Base-by-base conservation (phyloP, 164 flowering plant genomes). In the Annona squamosa region DNA sequence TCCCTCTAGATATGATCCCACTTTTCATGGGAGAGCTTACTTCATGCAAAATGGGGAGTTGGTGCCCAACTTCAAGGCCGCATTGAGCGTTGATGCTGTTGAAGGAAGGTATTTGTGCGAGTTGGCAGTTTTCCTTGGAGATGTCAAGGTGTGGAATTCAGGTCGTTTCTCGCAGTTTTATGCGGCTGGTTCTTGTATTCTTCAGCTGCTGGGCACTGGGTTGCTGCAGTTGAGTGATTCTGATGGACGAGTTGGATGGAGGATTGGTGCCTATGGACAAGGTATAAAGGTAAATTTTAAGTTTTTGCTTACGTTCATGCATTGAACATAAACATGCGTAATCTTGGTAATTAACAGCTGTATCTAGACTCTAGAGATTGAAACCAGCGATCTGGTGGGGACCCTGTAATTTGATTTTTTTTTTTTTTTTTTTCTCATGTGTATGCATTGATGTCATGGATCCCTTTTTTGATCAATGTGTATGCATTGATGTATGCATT, bases 111-210 rank as follows among this genome's bases (percentile, higher is more conserved):
- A 86, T 65, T 77, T 87, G 0, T 93, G 98, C 62, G 87, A 93
- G 0, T 56, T 93, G 18, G 81, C 83, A 19, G 84, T 91, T 42
- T 88, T 91, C 69, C 85, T 91, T n/a, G 97, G 93, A 18, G 88
- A 85, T 45, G 84, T 87, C 26, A 85, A 78, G 77, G 95, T 91
- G 2, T 93, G 98, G 98, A 85, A 76, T 67, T 93, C 98, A 2
- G 90, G 47, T 17, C 68, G 68, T 3, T 80, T 73, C 45, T 86
- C 90, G 3, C 71, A 56, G 42, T 91, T 93, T 69, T 85, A 74
- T 73, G 79, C 87, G 0, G 41, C 81, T 1, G 85, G 85, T 3
- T 75, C 48, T 63, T 93, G 98, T 65, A 75, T 81, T 6, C 81
- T 93, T 46, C 89, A 87, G 84, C 84, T 93, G 2, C 85, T 87